Base-by-base conservation (phyloP, 208 protist species). In the Sergeia podlipaevii region DNA sequence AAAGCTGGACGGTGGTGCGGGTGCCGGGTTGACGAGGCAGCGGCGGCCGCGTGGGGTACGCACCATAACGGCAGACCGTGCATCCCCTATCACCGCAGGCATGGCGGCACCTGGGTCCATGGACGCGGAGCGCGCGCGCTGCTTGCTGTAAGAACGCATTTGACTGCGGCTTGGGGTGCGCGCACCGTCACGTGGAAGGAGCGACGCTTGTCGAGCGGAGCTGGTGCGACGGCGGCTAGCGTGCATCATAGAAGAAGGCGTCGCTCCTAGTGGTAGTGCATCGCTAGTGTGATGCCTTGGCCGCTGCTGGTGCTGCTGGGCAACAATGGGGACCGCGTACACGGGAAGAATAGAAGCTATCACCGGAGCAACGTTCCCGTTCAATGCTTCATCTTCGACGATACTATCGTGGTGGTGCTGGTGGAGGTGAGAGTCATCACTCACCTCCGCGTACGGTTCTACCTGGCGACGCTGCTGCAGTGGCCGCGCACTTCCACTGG, bases 111-210 rank as follows among this genome's bases (percentile, higher is more conserved):
- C 21, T 4, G 24, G 27, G n/a, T 5, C 58, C 43, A 60, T 57
- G 7, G 68, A 70, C 17, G 32, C 24, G 26, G 50, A 42, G 32
- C 50, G 71, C 8, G 56, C 56, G 1, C 64, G 58, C 39, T 71
- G 66, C 8, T 61, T 45, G 52, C 65, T 73, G 41, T 33, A 61
- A 46, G 53, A 71, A 45, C 77, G 77, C 68, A 85, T 55, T 58
- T 81, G 70, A 38, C 63, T 79, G 15, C 70, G 63, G 4, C 68
- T 59, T 24, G 64, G 69, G 2, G 77, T 78, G 44, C 65, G 64
- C 7, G 50, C 29, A 0, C 13, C 17, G n/a, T 56, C 45, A 47
- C 58, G 61, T 2, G 69, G 77, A 60, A 78, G 52, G 28, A 70
- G 44, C n/a, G n/a, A n/a, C n/a, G n/a, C n/a, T n/a, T n/a, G n/a